These are phyloP conservation scores for Pisolithus thermaeus DNA, from an alignment of 1,284 basidiomycete genomes.

Conservation along the genomic window DNA sequence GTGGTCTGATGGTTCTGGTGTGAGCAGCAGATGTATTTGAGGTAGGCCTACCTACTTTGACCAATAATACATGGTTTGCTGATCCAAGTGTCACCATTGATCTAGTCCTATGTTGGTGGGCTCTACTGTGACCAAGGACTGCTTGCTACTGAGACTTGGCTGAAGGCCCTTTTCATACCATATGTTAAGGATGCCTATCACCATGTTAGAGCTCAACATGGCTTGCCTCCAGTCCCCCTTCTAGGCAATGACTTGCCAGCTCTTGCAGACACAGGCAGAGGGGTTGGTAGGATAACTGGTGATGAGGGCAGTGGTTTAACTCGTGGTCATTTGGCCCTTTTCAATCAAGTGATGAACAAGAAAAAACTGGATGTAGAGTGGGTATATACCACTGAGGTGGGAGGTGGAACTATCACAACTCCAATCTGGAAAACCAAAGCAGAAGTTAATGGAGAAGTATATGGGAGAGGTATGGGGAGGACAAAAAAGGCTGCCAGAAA, in stretches of 20 bases:
- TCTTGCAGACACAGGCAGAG: constrained; percentile 10
- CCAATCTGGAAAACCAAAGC: constrained; percentile 67
- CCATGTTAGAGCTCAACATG: constrained; percentile 57
- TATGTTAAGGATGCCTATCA: constrained; percentile 57
- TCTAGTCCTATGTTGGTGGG: constrained; percentile 68
- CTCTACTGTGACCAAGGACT: constrained; percentile 65
- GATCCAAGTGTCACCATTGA: not conserved
- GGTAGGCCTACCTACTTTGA: constrained; percentile 32
- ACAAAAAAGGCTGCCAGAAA: constrained; percentile 75
- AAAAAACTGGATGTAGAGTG: constrained; percentile 55
- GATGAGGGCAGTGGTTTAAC: constrained; percentile 2
- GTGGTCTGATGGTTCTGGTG: constrained; percentile 4
- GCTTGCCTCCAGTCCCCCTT: constrained; percentile 38
- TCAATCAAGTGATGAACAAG: constrained; percentile 70
- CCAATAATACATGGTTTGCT: not conserved
- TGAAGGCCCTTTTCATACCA: constrained; percentile 53
- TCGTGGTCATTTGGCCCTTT: constrained; percentile 63
- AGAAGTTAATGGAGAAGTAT: constrained; percentile 49
- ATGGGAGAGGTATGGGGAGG: constrained; percentile 56
- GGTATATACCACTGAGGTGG: constrained; percentile 49
- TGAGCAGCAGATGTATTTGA: constrained; percentile 67
- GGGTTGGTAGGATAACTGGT: constrained; percentile 17
- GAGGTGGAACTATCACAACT: constrained; percentile 48
- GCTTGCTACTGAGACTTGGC: constrained; percentile 48
- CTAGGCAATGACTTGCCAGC: constrained; percentile 3